Conservation (phyloP, 2,329 filamentous ascomycete genomes). For the Ceratocystis eucalypticola region DNA sequence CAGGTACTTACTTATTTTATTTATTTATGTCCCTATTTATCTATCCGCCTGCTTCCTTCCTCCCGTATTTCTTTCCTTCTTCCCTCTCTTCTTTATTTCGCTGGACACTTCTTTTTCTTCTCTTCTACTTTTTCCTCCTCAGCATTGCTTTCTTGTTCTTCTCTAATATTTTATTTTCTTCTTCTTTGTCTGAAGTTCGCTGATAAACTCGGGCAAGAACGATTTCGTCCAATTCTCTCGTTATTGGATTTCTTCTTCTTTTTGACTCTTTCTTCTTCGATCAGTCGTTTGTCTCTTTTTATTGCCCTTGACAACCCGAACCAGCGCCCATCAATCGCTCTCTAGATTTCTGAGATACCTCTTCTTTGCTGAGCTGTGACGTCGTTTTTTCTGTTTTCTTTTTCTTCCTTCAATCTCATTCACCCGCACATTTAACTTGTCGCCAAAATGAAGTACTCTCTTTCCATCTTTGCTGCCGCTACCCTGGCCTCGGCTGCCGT, state of each 20-base stretch:
- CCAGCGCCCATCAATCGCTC: conserved; percentile 12
- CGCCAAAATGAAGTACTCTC: conserved; percentile 19
- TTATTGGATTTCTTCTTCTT: conserved; percentile 27
- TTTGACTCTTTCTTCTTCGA: conserved; percentile 14
- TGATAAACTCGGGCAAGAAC: conserved; percentile 12
- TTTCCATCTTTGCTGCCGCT: conserved; percentile 30
- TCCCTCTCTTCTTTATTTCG: conserved; percentile 10
- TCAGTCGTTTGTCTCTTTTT: not conserved
- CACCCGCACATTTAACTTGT: not conserved
- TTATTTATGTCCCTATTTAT: not conserved
- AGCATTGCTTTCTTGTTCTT: conserved; percentile 24
- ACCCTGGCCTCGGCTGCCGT: conserved; percentile 36
- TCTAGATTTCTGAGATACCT: conserved; percentile 14
- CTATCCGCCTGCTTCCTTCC: not conserved
- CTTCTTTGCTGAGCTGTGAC: conserved; percentile 18
- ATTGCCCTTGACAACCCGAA: not conserved
- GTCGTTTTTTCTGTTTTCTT: conserved; percentile 10
- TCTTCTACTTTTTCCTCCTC: conserved; percentile 23
- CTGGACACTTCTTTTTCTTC: conserved; percentile 18
- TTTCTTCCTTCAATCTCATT: conserved; percentile 1
- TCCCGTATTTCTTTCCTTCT: conserved; percentile 12
- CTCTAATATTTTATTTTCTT: conserved; percentile 4
- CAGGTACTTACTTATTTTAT: not conserved
- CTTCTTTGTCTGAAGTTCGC: not conserved
- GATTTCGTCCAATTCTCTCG: conserved; percentile 27